Conservation (phyloP, 2,329 filamentous ascomycete species). For the Mollisia scopiformis region DNA sequence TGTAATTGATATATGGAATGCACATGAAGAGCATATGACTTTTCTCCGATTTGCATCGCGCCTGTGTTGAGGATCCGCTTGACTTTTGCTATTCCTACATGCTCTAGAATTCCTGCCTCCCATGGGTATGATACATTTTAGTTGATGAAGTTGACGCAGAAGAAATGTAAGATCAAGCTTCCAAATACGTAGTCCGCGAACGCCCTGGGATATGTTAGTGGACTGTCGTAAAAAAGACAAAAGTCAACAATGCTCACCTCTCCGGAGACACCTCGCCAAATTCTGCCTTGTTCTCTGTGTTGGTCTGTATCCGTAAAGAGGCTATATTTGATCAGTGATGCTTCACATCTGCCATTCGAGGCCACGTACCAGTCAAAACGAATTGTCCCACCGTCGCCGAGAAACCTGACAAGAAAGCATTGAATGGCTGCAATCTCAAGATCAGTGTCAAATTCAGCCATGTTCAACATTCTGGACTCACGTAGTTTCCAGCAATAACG, state of each 20-base stretch:
- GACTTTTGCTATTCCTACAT: conserved; percentile 32
- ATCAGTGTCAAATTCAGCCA: conserved; percentile 10
- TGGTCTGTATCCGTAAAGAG: conserved; percentile 89
- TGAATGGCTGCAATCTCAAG: conserved; percentile 76
- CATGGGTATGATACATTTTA: conserved; percentile 46
- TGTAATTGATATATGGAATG: neutral
- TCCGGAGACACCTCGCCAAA: conserved; percentile 80
- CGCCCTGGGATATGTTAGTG: conserved; percentile 58
- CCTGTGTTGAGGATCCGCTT: conserved; percentile 1
- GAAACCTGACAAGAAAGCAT: conserved; percentile 96
- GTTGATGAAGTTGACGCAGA: conserved; percentile 99
- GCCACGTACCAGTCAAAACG: conserved; percentile 78
- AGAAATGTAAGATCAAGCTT: conserved; percentile 95
- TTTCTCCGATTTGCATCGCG: neutral
- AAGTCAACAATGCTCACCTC: no score
- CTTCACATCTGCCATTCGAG: neutral
- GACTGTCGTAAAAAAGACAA: neutral
- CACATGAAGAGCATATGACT: neutral
- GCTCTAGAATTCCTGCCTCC: conserved; percentile 6
- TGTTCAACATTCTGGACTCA: conserved; percentile 53
- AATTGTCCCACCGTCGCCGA: conserved; percentile 95
- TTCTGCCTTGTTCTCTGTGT: conserved; percentile 76
- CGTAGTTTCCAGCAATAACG: conserved; percentile 89
- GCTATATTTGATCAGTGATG: conserved; percentile 43
- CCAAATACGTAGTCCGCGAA: conserved; percentile 97